Conservation (phyloP, 1,284 basidiomycete genomes). For the Stygiomarasmius scandens region DNA sequence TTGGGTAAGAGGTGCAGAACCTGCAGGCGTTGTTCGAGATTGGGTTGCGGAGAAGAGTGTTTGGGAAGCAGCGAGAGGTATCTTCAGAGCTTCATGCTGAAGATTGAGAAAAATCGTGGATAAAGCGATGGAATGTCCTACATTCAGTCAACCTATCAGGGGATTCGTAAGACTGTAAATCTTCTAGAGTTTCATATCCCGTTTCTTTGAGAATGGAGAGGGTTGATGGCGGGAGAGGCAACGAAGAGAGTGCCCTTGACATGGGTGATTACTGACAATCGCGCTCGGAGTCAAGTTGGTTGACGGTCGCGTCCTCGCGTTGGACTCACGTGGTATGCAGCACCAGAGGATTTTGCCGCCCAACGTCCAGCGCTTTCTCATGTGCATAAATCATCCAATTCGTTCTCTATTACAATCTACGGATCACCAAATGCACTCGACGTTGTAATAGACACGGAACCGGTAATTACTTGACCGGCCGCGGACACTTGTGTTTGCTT, state of each 20-base stretch:
- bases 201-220: conserved; percentile 46
- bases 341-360: too few species aligned
- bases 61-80: conserved; percentile 45
- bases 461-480: too few species aligned
- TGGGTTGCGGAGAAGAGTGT: conserved; percentile 46
- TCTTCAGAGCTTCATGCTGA: conserved; percentile 45
- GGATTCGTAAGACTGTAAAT: conserved; percentile 38
- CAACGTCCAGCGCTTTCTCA: too few species aligned
- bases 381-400: too few species aligned
- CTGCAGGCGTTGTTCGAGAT: conserved; percentile 10
- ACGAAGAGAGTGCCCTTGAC: conserved; percentile 32
- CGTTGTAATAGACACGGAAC: too few species aligned
- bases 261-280: neutral
- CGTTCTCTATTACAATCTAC: too few species aligned
- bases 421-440: too few species aligned
- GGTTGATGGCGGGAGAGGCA: conserved; percentile 39
- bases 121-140: conserved; percentile 17
- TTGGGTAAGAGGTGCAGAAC: conserved; percentile 49
- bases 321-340: too few species aligned
- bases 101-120: neutral
- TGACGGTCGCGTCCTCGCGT: too few species aligned
- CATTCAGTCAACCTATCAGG: conserved; percentile 49
- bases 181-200: conserved; percentile 54
- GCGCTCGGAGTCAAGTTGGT: too few species aligned
- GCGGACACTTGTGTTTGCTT: too few species aligned